These are phyloP conservation scores for Aspergillus wentii DNA, from an alignment of 495 filamentous ascomycete species.

Conservation along the genomic window DNA sequence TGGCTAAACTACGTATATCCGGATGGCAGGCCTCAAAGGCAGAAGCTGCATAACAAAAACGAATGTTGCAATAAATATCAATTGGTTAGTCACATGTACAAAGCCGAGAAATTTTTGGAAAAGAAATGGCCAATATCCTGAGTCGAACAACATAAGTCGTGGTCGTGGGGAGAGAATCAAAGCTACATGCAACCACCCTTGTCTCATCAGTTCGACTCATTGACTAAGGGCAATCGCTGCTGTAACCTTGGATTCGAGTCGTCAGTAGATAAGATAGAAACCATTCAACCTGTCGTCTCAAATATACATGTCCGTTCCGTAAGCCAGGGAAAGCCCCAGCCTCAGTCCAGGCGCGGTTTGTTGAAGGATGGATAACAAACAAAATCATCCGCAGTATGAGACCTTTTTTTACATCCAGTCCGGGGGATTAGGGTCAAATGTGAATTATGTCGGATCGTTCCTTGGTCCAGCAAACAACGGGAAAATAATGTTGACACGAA, in stretches of 20 bases:
- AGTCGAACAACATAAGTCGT: background rate
- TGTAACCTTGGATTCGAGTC: too few relatives aligned
- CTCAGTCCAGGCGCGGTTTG: background rate
- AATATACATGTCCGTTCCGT: background rate
- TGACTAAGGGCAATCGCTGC: too few relatives aligned
- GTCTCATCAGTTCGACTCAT: too few relatives aligned
- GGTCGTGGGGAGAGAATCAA: too few relatives aligned
- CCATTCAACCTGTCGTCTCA: background rate
- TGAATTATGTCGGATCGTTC: conserved; percentile 2
- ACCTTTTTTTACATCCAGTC: conserved; percentile 4
- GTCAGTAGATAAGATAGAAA: background rate
- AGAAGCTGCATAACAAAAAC: too few relatives aligned
- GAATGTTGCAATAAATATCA: too few relatives aligned
- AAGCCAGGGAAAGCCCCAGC: background rate
- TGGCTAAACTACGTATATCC: too few relatives aligned
- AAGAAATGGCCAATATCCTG: background rate
- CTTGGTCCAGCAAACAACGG: conserved; percentile 1
- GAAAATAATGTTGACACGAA: conserved; percentile 1
- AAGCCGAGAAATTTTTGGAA: background rate
- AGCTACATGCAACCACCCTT: too few relatives aligned
- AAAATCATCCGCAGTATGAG: too few relatives aligned
- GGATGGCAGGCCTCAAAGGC: too few relatives aligned
- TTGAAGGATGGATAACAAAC: background rate
- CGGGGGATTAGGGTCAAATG: conserved; percentile 1
- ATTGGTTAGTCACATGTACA: background rate